Base-by-base conservation (phyloP, 2,329 filamentous ascomycete species). In the Trichophyton schoenleinii region DNA sequence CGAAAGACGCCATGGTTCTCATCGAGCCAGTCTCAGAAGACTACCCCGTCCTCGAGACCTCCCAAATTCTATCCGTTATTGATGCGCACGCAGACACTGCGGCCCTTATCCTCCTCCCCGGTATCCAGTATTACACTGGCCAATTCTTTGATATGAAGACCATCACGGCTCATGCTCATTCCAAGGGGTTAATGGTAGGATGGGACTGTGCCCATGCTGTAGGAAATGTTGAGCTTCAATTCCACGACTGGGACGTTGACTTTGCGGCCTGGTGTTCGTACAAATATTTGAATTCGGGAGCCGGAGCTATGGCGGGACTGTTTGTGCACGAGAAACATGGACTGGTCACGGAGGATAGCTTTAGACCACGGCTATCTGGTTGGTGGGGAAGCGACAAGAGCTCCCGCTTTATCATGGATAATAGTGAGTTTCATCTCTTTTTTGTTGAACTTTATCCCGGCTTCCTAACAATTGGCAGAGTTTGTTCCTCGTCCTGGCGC, bases 261-360 rank as follows among this genome's bases (percentile, higher is more conserved):
- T 95, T 95, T 68, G 91, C 91, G 15, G 88, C 83, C 60, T 96
- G 91, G 91, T 96, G 91, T 74, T 91, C 87, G 18, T 96, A 96
- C 80, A 96, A 96, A 76, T 96, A 96, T 76, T 82, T 95, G 71
- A 95, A 95, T 70, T 85, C 86, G 28, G 91, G 91, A 0, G 89
- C 91, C 0, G 91, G 91, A 3, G 81, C 85, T 15, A 95, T 95
- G 65, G 89, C 83, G 0, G 90, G 87, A 0, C 78, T 87, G 0
- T 96, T 91, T 66, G 87, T 96, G 7, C 89, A 96, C 72, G 83
- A 89, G 70, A 79, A 77, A 44, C 87, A 95, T 70, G 84, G 87
- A 46, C 72, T 67, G 31, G 71, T 71, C 4, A 73, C 76, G n/a
- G 71, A 72, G 15, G 69, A 73, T 9, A 70, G 77, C 0, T 91